phyloP scores from a whole-genome alignment of 768 basidiomycete species.

The Collybia sp. region DNA sequence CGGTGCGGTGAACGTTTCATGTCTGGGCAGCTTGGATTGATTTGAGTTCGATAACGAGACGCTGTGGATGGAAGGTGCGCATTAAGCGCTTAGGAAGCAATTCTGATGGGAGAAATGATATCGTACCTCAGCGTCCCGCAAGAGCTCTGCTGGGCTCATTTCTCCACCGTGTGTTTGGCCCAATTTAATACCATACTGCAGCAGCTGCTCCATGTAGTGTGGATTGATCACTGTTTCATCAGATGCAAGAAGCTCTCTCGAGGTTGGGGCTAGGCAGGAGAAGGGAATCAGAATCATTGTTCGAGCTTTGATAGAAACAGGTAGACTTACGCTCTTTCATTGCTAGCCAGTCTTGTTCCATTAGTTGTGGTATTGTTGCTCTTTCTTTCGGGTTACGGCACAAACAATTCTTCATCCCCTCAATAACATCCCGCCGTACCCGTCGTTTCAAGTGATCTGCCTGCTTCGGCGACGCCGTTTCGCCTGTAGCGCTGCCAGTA shows the following conservation, averaged over 20 bases:
- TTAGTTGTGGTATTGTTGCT: conserved; percentile 81
- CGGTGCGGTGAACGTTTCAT: too few relatives aligned
- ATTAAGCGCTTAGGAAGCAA: too few relatives aligned
- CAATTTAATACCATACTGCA: conserved; percentile 66
- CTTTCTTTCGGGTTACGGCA: conserved; percentile 76
- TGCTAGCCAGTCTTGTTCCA: conserved; percentile 77
- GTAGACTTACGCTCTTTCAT: conserved; percentile 50
- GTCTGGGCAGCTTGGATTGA: conserved; percentile 27
- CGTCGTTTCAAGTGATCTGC: conserved; percentile 65
- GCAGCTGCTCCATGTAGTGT: conserved; percentile 73
- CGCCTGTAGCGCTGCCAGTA: conserved; percentile 17
- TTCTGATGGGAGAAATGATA: not conserved
- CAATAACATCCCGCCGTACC: conserved; percentile 76
- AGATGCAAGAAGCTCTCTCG: conserved; percentile 28
- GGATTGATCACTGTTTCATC: conserved; percentile 76
- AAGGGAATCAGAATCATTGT: conserved; percentile 1
- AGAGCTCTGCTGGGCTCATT: conserved; percentile 41
- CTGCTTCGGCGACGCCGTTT: conserved; percentile 43
- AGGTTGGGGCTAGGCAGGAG: conserved; percentile 20
- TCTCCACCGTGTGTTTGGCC: conserved; percentile 37
- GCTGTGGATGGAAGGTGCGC: conserved; percentile 28
- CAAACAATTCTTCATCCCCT: conserved; percentile 79
- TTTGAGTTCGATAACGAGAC: conserved; percentile 61
- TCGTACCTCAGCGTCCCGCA: conserved; percentile 55
- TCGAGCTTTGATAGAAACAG: not conserved